Evolutionary conservation across 176 grass and related monocot genomes (phyloP), one percentile per base, ranked within the genome.

Genomic region (Paspalum notatum): DNA sequence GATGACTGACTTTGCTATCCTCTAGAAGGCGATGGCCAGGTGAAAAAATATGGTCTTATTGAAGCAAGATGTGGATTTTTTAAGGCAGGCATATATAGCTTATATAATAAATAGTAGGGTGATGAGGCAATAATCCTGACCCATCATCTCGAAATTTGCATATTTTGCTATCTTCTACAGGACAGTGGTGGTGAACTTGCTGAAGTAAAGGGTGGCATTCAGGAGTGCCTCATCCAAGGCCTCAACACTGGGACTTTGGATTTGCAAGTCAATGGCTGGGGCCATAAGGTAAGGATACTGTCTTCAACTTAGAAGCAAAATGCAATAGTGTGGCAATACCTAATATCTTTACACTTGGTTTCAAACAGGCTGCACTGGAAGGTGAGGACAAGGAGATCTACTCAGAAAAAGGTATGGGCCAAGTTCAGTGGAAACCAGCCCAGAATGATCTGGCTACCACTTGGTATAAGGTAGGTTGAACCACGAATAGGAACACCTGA

Each of bases 181-280:
- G 95, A 98, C 85, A 98, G 90, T 54, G 93, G 93, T 65, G 70
- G 87, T 66, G 82, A 86, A 39, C 71, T 93, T 75, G 90, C 90
- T 54, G 74, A 83, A 21, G 41, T 82, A 60, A 78, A 86, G 75
- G 66, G 85, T 6, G 90, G 93, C 15, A 63, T 97, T 14, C 79
- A 89, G 60, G 80, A 80, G 4, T 86, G 78, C 32, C 39, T 20
- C 56, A 79, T 98, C 68, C 92, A 91, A 84, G 95, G 95, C 81
- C 95, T 98, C 59, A 98, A 94, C 57, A 94, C 92, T 24, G 95
- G 95, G 20, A 98, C 95, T 12, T 78, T 98, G 76, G 95, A 98
- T 76, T 85, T 98, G 50, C 82, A 83, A 42, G 52, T 22, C 14
- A 98, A 87, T 47, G 77, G 86, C 3, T 98, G 95, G 95, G 92